Conservation (phyloP, 805 yeast species). For the Candida dajiaensis region DNA sequence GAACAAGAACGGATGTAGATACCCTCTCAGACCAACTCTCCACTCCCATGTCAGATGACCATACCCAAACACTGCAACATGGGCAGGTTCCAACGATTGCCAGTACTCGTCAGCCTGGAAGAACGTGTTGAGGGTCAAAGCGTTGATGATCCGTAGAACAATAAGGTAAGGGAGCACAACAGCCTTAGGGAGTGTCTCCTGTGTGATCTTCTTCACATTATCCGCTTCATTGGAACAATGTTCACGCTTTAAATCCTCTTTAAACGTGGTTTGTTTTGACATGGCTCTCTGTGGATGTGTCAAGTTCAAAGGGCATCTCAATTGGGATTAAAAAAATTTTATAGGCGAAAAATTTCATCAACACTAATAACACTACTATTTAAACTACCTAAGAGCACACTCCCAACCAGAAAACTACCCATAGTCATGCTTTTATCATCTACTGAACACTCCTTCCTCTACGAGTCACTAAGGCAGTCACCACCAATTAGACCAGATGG, state of each 20-base stretch:
- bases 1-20: slow-evolving; percentile 73
- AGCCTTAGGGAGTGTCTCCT: slow-evolving; percentile 15
- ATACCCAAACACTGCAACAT: slow-evolving; percentile 60
- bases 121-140: slow-evolving; percentile 60
- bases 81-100: slow-evolving; percentile 94
- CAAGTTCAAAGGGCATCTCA: neutral
- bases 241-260: neutral
- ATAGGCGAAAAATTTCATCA: neutral
- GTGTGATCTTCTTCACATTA: neutral
- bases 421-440: slow-evolving; percentile 58
- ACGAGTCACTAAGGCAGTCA: slow-evolving; percentile 55
- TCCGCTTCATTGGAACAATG: neutral
- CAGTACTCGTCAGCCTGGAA: slow-evolving; percentile 97
- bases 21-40: slow-evolving; percentile 67
- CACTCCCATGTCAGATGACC: slow-evolving; percentile 97
- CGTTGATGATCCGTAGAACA: slow-evolving; percentile 50
- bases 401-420: neutral
- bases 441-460: slow-evolving; percentile 70
- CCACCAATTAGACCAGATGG: slow-evolving; percentile 86
- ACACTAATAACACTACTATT: neutral
- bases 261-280: neutral
- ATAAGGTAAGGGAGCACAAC: slow-evolving; percentile 27
- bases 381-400: too few relatives aligned
- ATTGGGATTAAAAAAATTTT: neutral
- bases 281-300: neutral